A percentile compares a stretch with the other conserved stretches of the same genome.
phyloP scores from a whole-genome alignment of 1,284 basidiomycete species.

The Ceratobasidium sp. region DNA sequence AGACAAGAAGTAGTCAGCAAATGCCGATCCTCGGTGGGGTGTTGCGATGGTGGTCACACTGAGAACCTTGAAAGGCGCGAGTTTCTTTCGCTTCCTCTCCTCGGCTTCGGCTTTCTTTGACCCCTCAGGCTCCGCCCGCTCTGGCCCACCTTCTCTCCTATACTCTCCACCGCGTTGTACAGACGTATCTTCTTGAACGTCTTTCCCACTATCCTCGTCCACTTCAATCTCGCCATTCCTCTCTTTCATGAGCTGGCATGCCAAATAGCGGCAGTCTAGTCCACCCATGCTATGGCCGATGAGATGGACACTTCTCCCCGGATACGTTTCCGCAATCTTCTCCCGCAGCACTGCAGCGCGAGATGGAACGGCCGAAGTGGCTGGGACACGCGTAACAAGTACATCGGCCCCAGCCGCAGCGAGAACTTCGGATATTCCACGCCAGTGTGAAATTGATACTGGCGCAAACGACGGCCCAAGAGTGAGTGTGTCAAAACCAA shows the following conservation, averaged over 20 bases:
- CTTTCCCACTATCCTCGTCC: slow-evolving; percentile 51
- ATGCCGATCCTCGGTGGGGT: slow-evolving; percentile 91
- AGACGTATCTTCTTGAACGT: slow-evolving; percentile 46
- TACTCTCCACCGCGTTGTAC: slow-evolving; percentile 25
- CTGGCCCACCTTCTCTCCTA: slow-evolving; percentile 17
- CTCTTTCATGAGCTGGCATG: slow-evolving; percentile 62
- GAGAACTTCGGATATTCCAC: slow-evolving; percentile 90
- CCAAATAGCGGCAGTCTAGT: slow-evolving; percentile 89
- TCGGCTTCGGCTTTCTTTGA: slow-evolving; percentile 50
- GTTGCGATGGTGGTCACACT: slow-evolving; percentile 93
- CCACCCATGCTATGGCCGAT: slow-evolving; percentile 96
- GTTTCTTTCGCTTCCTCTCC: slow-evolving; percentile 38
- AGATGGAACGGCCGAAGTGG: slow-evolving; percentile 84
- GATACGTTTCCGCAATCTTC: slow-evolving; percentile 78
- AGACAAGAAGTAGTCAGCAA: slow-evolving; percentile 90
- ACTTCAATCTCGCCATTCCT: background rate
- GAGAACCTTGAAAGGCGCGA: slow-evolving; percentile 61
- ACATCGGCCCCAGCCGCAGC: slow-evolving; percentile 90
- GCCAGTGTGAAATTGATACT: slow-evolving; percentile 90
- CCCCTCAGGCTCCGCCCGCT: slow-evolving; percentile 45
- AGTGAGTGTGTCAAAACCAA: slow-evolving; percentile 84
- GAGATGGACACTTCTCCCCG: slow-evolving; percentile 84
- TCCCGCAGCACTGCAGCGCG: slow-evolving; percentile 87
- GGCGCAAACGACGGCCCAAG: slow-evolving; percentile 73
- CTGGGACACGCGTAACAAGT: slow-evolving; percentile 89